A percentile compares a stretch with the other conserved stretches of the same genome.
phyloP scores from a whole-genome alignment of 306 rosid genomes.

The Ziziphus jujuba region DNA sequence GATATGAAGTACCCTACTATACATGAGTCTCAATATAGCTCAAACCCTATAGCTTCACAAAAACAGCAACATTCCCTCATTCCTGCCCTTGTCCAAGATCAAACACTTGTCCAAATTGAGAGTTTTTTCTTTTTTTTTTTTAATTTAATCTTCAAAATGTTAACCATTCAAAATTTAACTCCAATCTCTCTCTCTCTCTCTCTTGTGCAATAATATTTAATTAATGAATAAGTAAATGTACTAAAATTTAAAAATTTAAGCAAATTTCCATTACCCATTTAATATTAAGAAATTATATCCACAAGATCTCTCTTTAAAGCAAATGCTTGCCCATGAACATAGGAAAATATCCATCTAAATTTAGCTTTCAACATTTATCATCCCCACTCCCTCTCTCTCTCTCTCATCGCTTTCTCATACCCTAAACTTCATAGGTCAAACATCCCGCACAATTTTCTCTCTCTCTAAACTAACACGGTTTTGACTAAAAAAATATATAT shows the following conservation, averaged over 20 bases:
- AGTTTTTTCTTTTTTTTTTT: no score
- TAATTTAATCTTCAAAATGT: no score
- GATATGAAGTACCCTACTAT: no score
- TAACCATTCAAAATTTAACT: neutral
- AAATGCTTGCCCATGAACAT: conserved; percentile 33
- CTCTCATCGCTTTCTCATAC: conserved; percentile 6
- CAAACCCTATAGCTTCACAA: no score
- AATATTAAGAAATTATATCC: conserved; percentile 29
- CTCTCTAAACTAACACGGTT: conserved; percentile 51
- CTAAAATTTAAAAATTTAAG: conserved; percentile 24
- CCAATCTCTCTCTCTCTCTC: neutral
- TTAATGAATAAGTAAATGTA: neutral
- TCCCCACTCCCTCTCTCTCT: neutral
- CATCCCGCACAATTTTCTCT: conserved; percentile 40
- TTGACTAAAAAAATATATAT: conserved; percentile 21
- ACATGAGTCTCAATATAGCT: no score
- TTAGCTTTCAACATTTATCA: conserved; percentile 23
- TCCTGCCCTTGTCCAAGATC: no score
- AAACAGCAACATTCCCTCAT: no score
- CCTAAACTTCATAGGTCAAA: conserved; percentile 55
- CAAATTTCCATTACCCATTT: neutral
- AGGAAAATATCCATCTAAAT: conserved; percentile 32
- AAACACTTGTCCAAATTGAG: no score
- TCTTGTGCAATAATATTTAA: no score
- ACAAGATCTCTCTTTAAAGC: conserved; percentile 26